Evolutionary conservation across 345 rosid genomes (phyloP).

Genomic region (Balakata baccata): DNA sequence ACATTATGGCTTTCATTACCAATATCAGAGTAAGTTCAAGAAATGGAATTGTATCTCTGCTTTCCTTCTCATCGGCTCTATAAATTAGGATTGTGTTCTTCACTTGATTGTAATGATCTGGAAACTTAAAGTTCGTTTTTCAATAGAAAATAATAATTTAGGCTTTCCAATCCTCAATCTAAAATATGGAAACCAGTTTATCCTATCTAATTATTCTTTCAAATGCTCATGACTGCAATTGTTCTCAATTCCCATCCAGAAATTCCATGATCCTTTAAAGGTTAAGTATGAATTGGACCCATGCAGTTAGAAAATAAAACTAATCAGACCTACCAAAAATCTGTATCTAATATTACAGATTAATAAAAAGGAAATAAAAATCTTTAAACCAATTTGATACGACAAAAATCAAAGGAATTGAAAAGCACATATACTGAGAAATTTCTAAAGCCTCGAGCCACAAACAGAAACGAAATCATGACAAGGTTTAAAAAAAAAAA

Average conservation of each 20-base stretch:
- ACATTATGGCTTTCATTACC: not conserved
- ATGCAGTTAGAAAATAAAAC: not conserved
- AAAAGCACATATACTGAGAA: not conserved
- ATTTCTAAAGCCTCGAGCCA: not conserved
- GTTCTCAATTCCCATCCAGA: not conserved
- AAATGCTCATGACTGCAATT: not conserved
- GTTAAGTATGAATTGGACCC: not conserved
- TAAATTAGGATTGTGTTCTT: not conserved
- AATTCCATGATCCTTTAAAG: not conserved
- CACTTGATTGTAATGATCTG: not conserved
- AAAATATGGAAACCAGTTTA: not conserved
- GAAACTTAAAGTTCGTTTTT: not conserved
- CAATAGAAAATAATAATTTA: not conserved
- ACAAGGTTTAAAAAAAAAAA: not conserved
- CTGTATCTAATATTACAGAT: not conserved
- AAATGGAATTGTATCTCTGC: not conserved
- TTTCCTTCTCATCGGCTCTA: not conserved
- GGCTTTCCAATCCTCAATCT: not conserved
- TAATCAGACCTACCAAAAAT: not conserved
- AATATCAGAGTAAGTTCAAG: not conserved
- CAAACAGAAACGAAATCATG: not conserved
- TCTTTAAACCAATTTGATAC: not conserved
- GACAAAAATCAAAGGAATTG: slow-evolving; percentile 5
- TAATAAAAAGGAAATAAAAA: not conserved
- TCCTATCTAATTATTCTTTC: not conserved